A percentile compares a stretch with the other conserved stretches of the same genome.
Evolutionary conservation across 805 yeast genomes (phyloP).

Genomic region (Candida ipomoeae): DNA sequence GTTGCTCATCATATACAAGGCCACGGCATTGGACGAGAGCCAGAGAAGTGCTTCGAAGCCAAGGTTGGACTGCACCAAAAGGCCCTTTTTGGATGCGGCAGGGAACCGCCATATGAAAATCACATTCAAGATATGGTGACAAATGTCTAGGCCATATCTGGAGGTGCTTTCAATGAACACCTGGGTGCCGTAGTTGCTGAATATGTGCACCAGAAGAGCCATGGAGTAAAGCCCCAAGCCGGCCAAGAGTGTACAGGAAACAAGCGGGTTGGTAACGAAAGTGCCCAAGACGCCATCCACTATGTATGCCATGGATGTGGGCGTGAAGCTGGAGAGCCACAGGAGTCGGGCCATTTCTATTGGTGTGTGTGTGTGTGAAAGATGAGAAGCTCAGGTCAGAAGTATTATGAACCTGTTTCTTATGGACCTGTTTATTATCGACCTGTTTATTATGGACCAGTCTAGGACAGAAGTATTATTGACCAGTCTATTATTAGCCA

Average conservation of each 20-base stretch:
- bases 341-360: no score
- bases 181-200: background rate
- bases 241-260: background rate
- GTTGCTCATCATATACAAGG: constrained; percentile 12
- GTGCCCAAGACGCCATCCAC: constrained; percentile 19
- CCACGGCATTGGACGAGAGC: constrained; percentile 18
- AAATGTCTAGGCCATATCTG: constrained; percentile 17
- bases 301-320: constrained; percentile 9
- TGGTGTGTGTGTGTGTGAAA: no score
- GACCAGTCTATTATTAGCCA: no score
- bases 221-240: background rate
- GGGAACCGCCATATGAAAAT: constrained; percentile 28
- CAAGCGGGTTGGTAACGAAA: constrained; percentile 16
- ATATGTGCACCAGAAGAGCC: background rate
- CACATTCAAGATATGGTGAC: constrained; percentile 26
- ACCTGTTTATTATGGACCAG: no score
- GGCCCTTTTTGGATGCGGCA: constrained; percentile 8
- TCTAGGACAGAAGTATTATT: no score
- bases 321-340: background rate
- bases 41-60: constrained; percentile 20
- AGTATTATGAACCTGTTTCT: no score
- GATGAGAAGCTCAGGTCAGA: no score
- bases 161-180: background rate
- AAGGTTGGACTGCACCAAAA: constrained; percentile 6
- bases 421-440: no score